phyloP scores from a whole-genome alignment of 2,329 filamentous ascomycete species.

The Alternaria arborescens region DNA sequence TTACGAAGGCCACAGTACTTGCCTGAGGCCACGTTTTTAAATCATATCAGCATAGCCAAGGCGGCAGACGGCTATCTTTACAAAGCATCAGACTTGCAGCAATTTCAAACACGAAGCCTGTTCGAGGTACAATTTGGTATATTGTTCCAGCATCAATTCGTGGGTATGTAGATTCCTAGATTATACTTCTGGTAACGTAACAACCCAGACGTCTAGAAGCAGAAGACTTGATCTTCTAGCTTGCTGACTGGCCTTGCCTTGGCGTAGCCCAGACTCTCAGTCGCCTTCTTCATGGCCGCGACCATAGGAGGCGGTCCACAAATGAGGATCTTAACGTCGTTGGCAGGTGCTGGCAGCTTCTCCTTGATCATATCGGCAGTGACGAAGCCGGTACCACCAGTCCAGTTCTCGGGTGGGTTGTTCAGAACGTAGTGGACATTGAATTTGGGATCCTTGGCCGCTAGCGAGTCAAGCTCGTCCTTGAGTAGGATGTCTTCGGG shows the following conservation, averaged over 20 bases:
- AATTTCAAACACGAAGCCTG: not conserved
- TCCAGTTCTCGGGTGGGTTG: constrained; percentile 92
- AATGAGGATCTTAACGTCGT: constrained; percentile 90
- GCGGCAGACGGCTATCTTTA: not conserved
- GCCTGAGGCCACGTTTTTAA: not conserved
- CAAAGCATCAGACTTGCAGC: not conserved
- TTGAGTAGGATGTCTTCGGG: constrained; percentile 89
- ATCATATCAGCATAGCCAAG: not conserved
- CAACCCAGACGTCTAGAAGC: constrained; percentile 68
- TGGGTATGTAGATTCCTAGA: not conserved
- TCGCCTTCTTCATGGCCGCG: constrained; percentile 94
- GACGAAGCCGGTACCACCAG: constrained; percentile 91
- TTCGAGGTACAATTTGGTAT: not conserved
- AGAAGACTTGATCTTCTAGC: constrained; percentile 97
- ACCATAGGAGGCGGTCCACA: constrained; percentile 98
- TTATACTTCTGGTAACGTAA: not conserved
- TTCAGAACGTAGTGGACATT: constrained; percentile 95
- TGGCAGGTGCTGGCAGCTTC: constrained; percentile 81
- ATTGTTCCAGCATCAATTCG: not conserved
- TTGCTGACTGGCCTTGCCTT: constrained; percentile 97
- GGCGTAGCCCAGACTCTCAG: constrained; percentile 85
- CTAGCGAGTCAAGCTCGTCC: constrained; percentile 86
- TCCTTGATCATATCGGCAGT: constrained; percentile 94
- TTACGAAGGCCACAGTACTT: not conserved
- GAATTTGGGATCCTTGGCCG: constrained; percentile 79